A percentile compares a stretch with the other conserved stretches of the same genome.
Evolutionary conservation across 106 monocot genomes (phyloP).

Genomic region (Xerophyta viscosa): DNA sequence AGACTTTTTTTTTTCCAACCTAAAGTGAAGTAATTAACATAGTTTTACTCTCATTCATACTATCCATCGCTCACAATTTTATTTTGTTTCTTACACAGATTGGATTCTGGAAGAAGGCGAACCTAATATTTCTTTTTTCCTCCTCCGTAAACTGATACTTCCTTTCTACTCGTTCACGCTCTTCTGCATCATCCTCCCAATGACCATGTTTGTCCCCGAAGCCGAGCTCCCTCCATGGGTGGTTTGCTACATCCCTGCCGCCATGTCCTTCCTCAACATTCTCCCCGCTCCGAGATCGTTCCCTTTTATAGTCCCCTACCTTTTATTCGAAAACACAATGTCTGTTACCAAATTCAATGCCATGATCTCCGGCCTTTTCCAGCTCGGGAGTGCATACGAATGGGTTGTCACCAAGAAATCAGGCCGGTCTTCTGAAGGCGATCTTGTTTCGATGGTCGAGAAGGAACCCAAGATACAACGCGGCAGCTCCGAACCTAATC

Average conservation of each 20-base stretch:
- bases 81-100: conserved; percentile 38
- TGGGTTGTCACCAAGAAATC: conserved; percentile 96
- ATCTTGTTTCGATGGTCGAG: conserved; percentile 41
- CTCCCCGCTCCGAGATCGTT: conserved; percentile 82
- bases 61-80: neutral
- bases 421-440: conserved; percentile 69
- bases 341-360: conserved; percentile 97
- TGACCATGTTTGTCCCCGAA: conserved; percentile 89
- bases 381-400: conserved; percentile 80
- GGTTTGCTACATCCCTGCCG: conserved; percentile 73
- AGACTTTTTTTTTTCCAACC: too few species aligned
- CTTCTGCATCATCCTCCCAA: conserved; percentile 84
- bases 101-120: conserved; percentile 82
- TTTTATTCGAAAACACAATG: conserved; percentile 97
- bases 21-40: too few species aligned
- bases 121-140: conserved; percentile 93
- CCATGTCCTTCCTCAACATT: conserved; percentile 80
- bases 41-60: too few species aligned
- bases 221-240: conserved; percentile 81
- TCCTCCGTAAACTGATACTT: conserved; percentile 67
- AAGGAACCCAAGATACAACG: conserved; percentile 32
- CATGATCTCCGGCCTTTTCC: conserved; percentile 91
- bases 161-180: conserved; percentile 94
- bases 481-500: conserved; percentile 34
- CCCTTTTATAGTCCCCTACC: conserved; percentile 87